Evolutionary conservation across 2,329 filamentous ascomycete genomes (phyloP), one percentile per base, ranked within the genome.

Genomic region (Verticillium nubilum): DNA sequence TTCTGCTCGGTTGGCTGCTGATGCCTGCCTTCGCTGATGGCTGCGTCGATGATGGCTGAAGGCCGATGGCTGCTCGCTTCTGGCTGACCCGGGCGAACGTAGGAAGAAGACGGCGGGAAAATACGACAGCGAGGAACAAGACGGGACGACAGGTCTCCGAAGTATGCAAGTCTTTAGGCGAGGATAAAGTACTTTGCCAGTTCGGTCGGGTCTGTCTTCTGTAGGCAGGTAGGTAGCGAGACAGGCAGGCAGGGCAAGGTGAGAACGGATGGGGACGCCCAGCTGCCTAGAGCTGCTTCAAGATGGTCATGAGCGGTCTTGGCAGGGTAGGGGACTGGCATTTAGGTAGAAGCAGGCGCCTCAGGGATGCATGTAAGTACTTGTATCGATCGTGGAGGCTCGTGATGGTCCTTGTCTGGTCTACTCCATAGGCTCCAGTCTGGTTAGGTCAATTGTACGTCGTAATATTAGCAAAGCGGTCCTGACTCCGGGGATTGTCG

Each of bases 81-180:
- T 47, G 6, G 37, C 19, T 25, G 42, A n/a, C 19, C 19, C n/a
- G 17, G 42, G 42, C 19, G 12, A 9, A 23, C 17, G 19, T 47
- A 47, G 42, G 42, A 47, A 47, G 17, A 23, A 23, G 42, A 47
- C 42, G 42, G 42, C 17, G 9, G 42, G 42, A 47, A n/a, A 25
- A 67, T 31, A 57, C 62, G 64, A 73, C 59, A 60, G 72, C 66
- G 58, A 73, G 60, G 63, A 23, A 47, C 42, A 47, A 47, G 42
- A 47, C 19, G 42, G 42, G 42, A 47, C 17, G 42, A 47, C 42
- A 25, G 23, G 42, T 23, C 42, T 47, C 42, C 42, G 19, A 47
- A 47, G 42, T 47, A 47, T n/a, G 42, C 42, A 47, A 47, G 42
- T 47, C 23, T 19, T 23, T 25, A 25, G 13, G 9, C 9, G 10